A percentile compares a stretch with the other conserved stretches of the same genome.
Conservation (phyloP, 2,329 filamentous ascomycete species). For the Pestalotiopsis sp. region DNA sequence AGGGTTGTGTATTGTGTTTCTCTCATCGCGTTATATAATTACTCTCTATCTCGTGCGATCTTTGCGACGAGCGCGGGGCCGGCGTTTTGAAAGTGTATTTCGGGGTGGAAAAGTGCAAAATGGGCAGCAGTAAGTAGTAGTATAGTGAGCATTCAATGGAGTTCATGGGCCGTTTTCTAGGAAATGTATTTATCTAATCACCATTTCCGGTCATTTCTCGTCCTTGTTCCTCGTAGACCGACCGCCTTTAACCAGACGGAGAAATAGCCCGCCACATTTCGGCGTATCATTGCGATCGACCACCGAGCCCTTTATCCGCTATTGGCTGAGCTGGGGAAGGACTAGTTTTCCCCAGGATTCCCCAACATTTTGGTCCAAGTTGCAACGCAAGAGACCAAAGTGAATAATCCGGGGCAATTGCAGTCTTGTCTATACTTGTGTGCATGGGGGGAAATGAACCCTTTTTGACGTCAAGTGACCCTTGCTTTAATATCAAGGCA, state of each 20-base stretch:
- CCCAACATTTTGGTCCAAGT: conserved; percentile 2
- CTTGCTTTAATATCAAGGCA: not conserved
- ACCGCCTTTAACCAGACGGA: not conserved
- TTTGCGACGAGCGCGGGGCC: not conserved
- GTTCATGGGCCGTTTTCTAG: too few species aligned
- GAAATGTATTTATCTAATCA: not conserved
- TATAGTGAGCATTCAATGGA: too few species aligned
- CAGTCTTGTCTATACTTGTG: not conserved
- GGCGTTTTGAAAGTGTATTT: too few species aligned
- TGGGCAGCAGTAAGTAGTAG: too few species aligned
- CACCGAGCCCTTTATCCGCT: conserved; percentile 4
- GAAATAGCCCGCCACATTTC: conserved; percentile 11
- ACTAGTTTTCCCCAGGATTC: not conserved
- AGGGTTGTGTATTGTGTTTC: not conserved
- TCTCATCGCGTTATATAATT: not conserved
- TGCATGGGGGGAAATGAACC: not conserved
- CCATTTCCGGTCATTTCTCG: not conserved
- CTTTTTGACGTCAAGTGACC: not conserved
- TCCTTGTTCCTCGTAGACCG: not conserved
- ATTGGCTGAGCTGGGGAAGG: conserved; percentile 1
- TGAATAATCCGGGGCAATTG: conserved; percentile 5
- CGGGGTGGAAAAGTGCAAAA: too few species aligned
- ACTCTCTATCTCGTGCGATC: not conserved
- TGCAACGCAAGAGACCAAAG: not conserved
- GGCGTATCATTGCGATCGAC: conserved; percentile 12